Conservation (phyloP, 2,329 filamentous ascomycete species). For the Alternaria alternata region DNA sequence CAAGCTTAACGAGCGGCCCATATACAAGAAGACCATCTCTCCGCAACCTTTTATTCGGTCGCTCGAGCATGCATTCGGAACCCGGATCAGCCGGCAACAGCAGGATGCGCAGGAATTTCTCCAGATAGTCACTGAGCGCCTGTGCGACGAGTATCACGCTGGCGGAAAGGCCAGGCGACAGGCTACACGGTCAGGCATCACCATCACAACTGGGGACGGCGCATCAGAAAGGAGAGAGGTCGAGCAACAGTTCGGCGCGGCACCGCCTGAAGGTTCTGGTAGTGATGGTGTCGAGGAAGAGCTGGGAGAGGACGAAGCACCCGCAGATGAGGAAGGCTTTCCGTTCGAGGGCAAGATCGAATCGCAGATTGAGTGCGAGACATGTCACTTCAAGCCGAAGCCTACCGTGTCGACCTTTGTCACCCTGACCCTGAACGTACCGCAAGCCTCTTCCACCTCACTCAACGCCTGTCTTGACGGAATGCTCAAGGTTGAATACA, state of each 20-base stretch:
- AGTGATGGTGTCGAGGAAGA: conserved; percentile 47
- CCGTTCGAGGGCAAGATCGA: conserved; percentile 91
- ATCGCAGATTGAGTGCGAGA: conserved; percentile 93
- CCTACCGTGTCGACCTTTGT: conserved; percentile 86
- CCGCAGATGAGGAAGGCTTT: conserved; percentile 72
- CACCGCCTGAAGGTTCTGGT: conserved; percentile 27
- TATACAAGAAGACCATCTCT: conserved; percentile 92
- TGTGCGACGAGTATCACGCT: conserved; percentile 94
- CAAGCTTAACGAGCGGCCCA: conserved; percentile 88
- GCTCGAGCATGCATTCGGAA: conserved; percentile 85
- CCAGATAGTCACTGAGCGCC: conserved; percentile 88
- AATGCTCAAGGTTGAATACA: conserved; percentile 92
- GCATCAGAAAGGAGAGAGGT: conserved; percentile 34
- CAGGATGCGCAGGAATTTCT: conserved; percentile 98
- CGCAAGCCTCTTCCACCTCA: conserved; percentile 78
- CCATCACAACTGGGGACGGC: conserved; percentile 28
- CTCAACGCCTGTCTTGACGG: conserved; percentile 91
- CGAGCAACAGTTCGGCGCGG: conserved; percentile 34
- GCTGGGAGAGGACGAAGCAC: conserved; percentile 21
- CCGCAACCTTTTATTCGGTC: conserved; percentile 83
- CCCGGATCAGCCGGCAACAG: conserved; percentile 91
- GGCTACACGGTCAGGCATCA: conserved; percentile 51
- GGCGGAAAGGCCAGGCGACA: conserved; percentile 75
- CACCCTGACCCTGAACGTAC: conserved; percentile 90
- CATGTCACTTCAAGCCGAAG: conserved; percentile 88